A percentile compares a stretch with the other conserved stretches of the same genome.
Evolutionary conservation across 768 basidiomycete species (phyloP).

Genomic region (Rhizopogon vinicolor): DNA sequence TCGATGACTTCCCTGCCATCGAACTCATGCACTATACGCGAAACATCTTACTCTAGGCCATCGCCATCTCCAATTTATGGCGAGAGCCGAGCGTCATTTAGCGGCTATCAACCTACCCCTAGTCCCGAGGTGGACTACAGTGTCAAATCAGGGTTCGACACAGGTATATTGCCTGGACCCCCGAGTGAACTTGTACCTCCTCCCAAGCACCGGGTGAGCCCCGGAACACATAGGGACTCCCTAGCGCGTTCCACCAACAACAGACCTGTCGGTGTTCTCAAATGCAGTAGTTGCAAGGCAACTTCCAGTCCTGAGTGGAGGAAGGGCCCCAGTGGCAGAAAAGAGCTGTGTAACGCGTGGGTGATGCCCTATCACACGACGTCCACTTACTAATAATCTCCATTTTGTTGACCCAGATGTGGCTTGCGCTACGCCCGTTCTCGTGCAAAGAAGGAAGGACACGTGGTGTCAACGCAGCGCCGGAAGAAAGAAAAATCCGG

Average conservation of each 20-base stretch:
- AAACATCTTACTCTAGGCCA: slow-evolving; percentile 34
- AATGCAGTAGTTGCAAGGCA: slow-evolving; percentile 77
- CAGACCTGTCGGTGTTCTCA: slow-evolving; percentile 66
- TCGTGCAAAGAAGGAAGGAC: slow-evolving; percentile 83
- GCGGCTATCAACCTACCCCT: slow-evolving; percentile 32
- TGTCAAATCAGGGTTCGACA: slow-evolving; percentile 29
- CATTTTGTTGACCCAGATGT: slow-evolving; percentile 45
- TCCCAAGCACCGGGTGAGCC: slow-evolving; percentile 51
- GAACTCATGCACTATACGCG: slow-evolving; percentile 24
- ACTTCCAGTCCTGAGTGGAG: slow-evolving; percentile 88
- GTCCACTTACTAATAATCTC: slow-evolving; percentile 12
- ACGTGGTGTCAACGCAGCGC: slow-evolving; percentile 44
- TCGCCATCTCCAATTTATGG: slow-evolving; percentile 27
- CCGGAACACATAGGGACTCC: slow-evolving; percentile 45
- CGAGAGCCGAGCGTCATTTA: slow-evolving; percentile 25
- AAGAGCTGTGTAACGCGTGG: slow-evolving; percentile 91
- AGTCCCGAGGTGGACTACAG: slow-evolving; percentile 35
- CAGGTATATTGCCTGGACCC: slow-evolving; percentile 9
- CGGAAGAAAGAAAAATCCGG: slow-evolving; percentile 56
- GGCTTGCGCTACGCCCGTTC: slow-evolving; percentile 84
- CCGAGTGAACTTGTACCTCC: slow-evolving; percentile 48
- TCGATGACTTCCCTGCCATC: slow-evolving; percentile 17
- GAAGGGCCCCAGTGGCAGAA: slow-evolving; percentile 86
- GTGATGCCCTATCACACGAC: slow-evolving; percentile 28
- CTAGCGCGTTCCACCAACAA: slow-evolving; percentile 43